Percentiles rank a stretch among this genome's conserved stretches.
These are phyloP conservation scores for Grigorovia transvaalensis DNA, from an alignment of 805 yeast species.

Conservation along the genomic window DNA sequence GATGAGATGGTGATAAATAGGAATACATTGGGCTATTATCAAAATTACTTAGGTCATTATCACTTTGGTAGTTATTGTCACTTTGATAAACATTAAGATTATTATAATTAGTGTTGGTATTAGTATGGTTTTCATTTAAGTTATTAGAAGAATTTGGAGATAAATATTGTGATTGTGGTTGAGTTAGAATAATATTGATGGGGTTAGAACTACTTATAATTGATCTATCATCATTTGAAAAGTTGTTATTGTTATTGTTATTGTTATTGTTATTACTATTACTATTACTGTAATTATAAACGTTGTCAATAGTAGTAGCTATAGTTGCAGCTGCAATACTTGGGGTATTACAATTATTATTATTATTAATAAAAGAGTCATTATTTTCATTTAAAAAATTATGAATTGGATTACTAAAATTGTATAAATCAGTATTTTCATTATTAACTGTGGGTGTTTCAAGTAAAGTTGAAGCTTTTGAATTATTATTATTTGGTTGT, in stretches of 20 bases:
- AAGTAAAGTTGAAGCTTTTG: background rate
- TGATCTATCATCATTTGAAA: background rate
- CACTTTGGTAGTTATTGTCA: background rate
- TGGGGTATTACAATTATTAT: background rate
- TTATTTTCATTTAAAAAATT: background rate
- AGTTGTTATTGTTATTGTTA: background rate
- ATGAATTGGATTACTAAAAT: background rate
- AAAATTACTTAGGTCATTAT: slow-evolving; percentile 5
- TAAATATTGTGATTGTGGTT: background rate
- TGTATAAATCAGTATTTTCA: slow-evolving; percentile 5
- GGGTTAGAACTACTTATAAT: background rate
- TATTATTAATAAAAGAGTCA: background rate
- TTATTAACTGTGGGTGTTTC: slow-evolving; percentile 15
- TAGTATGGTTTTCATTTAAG: too few species aligned
- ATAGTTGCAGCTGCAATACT: too few species aligned
- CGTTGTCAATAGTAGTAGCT: too few species aligned
- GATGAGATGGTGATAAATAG: background rate
- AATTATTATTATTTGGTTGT: background rate
- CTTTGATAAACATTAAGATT: background rate
- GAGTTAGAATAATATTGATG: background rate
- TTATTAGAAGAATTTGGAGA: slow-evolving; percentile 1
- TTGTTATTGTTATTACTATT: background rate
- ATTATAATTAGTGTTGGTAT: background rate
- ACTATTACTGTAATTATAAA: too few species aligned
- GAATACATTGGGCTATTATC: slow-evolving; percentile 2